These are phyloP conservation scores for Galerina marginata DNA, from an alignment of 768 basidiomycete genomes.

Conservation along the genomic window DNA sequence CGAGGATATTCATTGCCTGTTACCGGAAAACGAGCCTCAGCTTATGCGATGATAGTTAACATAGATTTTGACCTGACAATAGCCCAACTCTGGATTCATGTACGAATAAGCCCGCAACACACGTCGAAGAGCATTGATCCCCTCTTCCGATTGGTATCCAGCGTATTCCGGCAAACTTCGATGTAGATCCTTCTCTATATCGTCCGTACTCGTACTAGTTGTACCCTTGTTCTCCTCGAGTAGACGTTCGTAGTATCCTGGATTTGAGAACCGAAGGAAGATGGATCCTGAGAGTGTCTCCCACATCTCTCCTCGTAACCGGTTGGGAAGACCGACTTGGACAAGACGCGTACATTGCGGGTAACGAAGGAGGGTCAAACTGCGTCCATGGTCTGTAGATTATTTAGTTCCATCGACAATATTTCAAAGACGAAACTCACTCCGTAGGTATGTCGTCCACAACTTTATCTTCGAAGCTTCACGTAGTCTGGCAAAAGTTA, in stretches of 20 bases:
- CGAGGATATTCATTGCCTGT: conserved; percentile 97
- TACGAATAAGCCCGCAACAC: conserved; percentile 96
- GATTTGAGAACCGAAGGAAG: conserved; percentile 86
- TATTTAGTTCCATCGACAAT: conserved; percentile 4
- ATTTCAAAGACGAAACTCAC: conserved; percentile 45
- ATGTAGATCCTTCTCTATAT: conserved; percentile 98
- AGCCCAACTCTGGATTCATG: conserved; percentile 92
- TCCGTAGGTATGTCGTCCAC: conserved; percentile 86
- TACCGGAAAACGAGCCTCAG: conserved; percentile 5
- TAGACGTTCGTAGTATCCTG: conserved; percentile 79
- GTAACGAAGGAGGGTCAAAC: conserved; percentile 93
- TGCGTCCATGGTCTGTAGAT: conserved; percentile 83
- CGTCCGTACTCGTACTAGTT: conserved; percentile 89
- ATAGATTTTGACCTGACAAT: conserved; percentile 74
- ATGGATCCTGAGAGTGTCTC: conserved; percentile 95
- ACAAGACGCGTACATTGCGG: conserved; percentile 97
- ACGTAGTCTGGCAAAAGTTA: conserved; percentile 57
- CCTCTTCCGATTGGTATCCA: conserved; percentile 91
- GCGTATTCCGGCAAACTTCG: conserved; percentile 96
- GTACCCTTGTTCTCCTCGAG: conserved; percentile 79
- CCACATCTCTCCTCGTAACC: conserved; percentile 97
- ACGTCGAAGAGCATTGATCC: conserved; percentile 82
- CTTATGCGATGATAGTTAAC: neutral
- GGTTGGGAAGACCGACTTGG: conserved; percentile 94
- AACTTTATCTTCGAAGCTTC: conserved; percentile 95